phyloP scores from a whole-genome alignment of 2,329 filamentous ascomycete species.

The Trichothecium sympodiale region DNA sequence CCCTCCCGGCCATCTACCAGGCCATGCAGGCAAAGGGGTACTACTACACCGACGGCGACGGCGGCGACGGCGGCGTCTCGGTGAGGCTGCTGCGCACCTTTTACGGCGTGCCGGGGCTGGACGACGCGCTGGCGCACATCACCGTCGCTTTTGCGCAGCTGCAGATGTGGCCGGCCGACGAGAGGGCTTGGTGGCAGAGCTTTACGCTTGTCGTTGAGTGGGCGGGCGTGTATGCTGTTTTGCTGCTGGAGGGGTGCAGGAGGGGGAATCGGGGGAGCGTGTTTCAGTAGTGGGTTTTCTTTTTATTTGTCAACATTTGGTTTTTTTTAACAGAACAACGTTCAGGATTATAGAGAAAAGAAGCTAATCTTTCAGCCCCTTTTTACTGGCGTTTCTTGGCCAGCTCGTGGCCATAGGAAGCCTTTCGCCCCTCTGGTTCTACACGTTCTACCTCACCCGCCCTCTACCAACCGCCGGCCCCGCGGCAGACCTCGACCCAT shows the following conservation, averaged over 20 bases:
- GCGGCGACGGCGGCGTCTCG: conserved; percentile 1
- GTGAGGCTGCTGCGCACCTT: conserved; percentile 9
- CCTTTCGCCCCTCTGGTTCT: conserved; percentile 13
- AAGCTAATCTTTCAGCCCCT: conserved; percentile 8
- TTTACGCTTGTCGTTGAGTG: conserved; percentile 16
- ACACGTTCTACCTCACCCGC: conserved; percentile 8
- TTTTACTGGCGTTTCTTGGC: conserved; percentile 9
- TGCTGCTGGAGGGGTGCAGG: conserved; percentile 13
- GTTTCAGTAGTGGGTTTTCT: conserved; percentile 12
- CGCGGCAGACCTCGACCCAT: conserved; percentile 3
- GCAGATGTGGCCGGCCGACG: conserved; percentile 11
- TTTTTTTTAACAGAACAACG: background rate
- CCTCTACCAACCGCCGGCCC: conserved; percentile 9
- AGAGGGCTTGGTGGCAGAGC: conserved; percentile 14
- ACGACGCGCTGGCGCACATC: conserved; percentile 10
- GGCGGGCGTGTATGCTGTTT: conserved; percentile 14
- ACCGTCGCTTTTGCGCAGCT: conserved; percentile 13
- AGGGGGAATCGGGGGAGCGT: conserved; percentile 7
- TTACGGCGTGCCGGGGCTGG: conserved; percentile 11
- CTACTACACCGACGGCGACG: conserved; percentile 4
- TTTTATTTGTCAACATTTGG: background rate
- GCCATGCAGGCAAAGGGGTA: conserved; percentile 4
- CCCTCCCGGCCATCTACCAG: conserved; percentile 7
- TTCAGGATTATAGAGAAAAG: too few species aligned
- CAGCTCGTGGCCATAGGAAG: conserved; percentile 13